Evolutionary conservation across 1,284 basidiomycete genomes (phyloP).

Genomic region (Leccinum griseonigrum): DNA sequence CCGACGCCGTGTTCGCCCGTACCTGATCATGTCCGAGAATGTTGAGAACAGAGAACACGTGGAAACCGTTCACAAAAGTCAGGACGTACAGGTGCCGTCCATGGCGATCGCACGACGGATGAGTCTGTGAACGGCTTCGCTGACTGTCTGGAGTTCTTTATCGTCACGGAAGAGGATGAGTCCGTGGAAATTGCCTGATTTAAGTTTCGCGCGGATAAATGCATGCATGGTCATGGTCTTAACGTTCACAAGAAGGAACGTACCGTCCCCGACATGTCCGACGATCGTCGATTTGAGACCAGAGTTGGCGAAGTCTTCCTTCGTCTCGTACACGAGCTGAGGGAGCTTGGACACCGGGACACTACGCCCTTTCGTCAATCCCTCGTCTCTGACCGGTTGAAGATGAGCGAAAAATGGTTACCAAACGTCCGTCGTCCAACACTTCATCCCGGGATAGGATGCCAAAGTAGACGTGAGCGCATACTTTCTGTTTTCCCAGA

Average conservation of each 20-base stretch:
- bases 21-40: slow-evolving; percentile 32
- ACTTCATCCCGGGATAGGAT: slow-evolving; percentile 59
- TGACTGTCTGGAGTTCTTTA: slow-evolving; percentile 54
- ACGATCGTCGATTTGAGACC: slow-evolving; percentile 72
- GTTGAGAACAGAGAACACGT: slow-evolving; percentile 1
- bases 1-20: slow-evolving; percentile 75
- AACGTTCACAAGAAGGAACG: slow-evolving; percentile 29
- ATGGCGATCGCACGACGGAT: slow-evolving; percentile 64
- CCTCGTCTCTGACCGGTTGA: not conserved
- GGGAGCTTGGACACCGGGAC: slow-evolving; percentile 77
- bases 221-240: slow-evolving; percentile 7
- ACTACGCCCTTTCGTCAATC: slow-evolving; percentile 37
- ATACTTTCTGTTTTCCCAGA: slow-evolving; percentile 90
- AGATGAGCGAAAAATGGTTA: slow-evolving; percentile 26
- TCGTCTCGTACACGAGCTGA: slow-evolving; percentile 69
- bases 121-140: slow-evolving; percentile 64
- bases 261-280: slow-evolving; percentile 87
- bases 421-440: slow-evolving; percentile 92
- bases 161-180: slow-evolving; percentile 65
- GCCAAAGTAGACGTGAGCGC: slow-evolving; percentile 75
- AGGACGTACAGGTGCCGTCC: slow-evolving; percentile 67
- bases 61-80: not conserved
- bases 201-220: slow-evolving; percentile 5
- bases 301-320: slow-evolving; percentile 65
- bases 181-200: slow-evolving; percentile 62